phyloP scores from a whole-genome alignment of 139 green algal genomes.

The Pseudopediastrum boryanum region DNA sequence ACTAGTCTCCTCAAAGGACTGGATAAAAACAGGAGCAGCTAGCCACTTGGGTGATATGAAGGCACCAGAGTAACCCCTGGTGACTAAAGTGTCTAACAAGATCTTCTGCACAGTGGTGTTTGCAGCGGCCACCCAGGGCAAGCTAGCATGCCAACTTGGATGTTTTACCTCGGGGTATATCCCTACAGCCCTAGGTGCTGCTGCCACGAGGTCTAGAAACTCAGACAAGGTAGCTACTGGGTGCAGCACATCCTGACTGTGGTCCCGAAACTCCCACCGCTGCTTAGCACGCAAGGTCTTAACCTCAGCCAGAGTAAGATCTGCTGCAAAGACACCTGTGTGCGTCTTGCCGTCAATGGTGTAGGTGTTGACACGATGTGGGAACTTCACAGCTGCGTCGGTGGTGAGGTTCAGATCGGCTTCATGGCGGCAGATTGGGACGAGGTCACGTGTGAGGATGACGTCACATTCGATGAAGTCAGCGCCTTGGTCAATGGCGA shows the following conservation, averaged over 20 bases:
- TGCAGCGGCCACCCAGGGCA: conserved; percentile 16
- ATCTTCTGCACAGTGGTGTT: conserved; percentile 37
- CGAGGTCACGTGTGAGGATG: conserved; percentile 62
- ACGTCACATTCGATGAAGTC: conserved; percentile 79
- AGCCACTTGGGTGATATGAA: conserved; percentile 12
- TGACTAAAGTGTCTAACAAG: background rate
- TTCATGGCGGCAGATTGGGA: conserved; percentile 71
- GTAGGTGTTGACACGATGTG: conserved; percentile 14
- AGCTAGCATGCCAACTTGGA: conserved; percentile 51
- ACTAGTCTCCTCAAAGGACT: conserved; percentile 45
- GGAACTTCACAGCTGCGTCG: conserved; percentile 41
- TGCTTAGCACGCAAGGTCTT: conserved; percentile 52
- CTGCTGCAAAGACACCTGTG: conserved; percentile 47
- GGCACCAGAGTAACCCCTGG: conserved; percentile 26
- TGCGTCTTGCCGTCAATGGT: conserved; percentile 47
- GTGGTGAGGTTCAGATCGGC: conserved; percentile 24
- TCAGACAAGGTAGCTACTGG: conserved; percentile 15
- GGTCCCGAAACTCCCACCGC: conserved; percentile 34
- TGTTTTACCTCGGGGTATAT: conserved; percentile 68
- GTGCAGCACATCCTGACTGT: conserved; percentile 41
- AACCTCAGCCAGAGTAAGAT: conserved; percentile 63
- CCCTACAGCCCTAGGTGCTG: conserved; percentile 29
- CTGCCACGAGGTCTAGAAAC: conserved; percentile 21
- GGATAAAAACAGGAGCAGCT: conserved; percentile 26
- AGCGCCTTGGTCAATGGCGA: conserved; percentile 50